These are phyloP conservation scores for Cryptosporidium parvum DNA, from an alignment of 169 alveolate genomes.

Conservation along the genomic window DNA sequence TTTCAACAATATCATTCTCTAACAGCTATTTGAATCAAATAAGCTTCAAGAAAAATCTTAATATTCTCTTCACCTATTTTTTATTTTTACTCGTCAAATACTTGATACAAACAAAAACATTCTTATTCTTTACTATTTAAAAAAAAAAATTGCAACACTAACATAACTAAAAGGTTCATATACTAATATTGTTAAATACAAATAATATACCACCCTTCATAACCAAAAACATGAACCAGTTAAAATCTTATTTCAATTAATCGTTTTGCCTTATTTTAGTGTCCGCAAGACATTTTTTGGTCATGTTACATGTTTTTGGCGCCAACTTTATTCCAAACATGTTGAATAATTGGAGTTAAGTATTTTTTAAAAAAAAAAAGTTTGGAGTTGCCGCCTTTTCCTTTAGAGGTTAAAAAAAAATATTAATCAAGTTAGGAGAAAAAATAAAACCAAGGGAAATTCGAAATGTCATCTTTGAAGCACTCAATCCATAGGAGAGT, in stretches of 20 bases:
- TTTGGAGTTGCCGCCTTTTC: neutral
- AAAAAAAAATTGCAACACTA: too few species aligned
- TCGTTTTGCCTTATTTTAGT: neutral
- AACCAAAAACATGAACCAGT: too few species aligned
- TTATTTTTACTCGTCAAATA: neutral
- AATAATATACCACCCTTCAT: neutral
- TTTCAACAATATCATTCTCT: neutral
- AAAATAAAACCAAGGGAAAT: neutral
- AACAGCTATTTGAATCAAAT: neutral
- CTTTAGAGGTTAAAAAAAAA: neutral
- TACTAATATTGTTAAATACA: too few species aligned
- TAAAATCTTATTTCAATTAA: neutral
- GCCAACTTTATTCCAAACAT: neutral
- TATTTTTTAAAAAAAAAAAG: too few species aligned
- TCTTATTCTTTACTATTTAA: neutral
- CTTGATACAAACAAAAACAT: neutral
- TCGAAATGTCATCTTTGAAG: conserved; percentile 65
- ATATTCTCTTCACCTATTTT: too few species aligned
- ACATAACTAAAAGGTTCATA: too few species aligned
- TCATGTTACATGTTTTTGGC: neutral
- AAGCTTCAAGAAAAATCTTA: too few species aligned
- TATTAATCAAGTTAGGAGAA: neutral
- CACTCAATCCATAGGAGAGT: conserved; percentile 73
- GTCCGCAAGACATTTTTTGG: too few species aligned
- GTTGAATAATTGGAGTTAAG: too few species aligned